phyloP scores from a whole-genome alignment of 116 monocot species.

The Papilionanthe hybrid region DNA sequence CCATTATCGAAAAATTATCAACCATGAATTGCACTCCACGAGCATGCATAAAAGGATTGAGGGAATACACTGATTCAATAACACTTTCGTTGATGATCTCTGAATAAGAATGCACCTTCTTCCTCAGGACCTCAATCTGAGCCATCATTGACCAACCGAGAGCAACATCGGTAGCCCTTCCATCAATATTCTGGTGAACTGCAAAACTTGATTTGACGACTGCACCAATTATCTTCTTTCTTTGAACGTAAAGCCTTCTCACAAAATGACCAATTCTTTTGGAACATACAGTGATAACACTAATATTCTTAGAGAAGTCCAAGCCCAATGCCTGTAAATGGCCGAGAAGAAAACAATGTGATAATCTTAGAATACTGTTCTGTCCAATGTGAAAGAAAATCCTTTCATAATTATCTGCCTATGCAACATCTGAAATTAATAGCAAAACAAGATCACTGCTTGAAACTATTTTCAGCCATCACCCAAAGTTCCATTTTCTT shows the following conservation, averaged over 20 bases:
- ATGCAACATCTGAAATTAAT: conserved; percentile 95
- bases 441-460: conserved; percentile 80
- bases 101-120: conserved; percentile 90
- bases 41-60: conserved; percentile 98
- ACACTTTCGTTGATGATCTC: conserved; percentile 98
- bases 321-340: conserved; percentile 76
- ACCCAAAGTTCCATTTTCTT: conserved; percentile 94
- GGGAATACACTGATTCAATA: conserved; percentile 93
- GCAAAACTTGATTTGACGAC: conserved; percentile 98
- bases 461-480: conserved; percentile 93
- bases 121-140: conserved; percentile 69
- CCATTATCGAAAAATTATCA: conserved; percentile 90
- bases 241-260: conserved; percentile 90
- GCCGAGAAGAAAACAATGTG: conserved; percentile 94
- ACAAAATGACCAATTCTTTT: conserved; percentile 99
- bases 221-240: conserved; percentile 94
- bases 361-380: conserved; percentile 88
- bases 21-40: conserved; percentile 96
- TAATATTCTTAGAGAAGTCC: conserved; percentile 93
- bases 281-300: conserved; percentile 97
- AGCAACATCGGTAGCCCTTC: conserved; percentile 88
- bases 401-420: conserved; percentile 95
- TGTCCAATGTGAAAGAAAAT: conserved; percentile 93
- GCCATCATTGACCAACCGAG: conserved; percentile 99
- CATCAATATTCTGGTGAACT: conserved; percentile 94